These are phyloP conservation scores for Marasmius oreades DNA, from an alignment of 1,284 basidiomycete species.

Conservation along the genomic window DNA sequence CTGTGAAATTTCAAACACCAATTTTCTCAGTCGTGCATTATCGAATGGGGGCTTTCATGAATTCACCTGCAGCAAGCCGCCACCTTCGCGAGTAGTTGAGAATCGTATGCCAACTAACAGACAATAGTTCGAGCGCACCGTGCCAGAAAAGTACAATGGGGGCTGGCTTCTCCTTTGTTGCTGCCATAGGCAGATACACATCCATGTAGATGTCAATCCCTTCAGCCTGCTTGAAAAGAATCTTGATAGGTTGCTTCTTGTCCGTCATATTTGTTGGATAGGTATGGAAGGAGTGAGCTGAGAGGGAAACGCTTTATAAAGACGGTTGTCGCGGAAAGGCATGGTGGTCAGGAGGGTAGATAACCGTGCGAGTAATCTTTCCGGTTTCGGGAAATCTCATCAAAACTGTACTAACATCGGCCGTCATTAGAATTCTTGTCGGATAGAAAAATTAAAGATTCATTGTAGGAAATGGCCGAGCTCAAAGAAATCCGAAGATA, in stretches of 20 bases:
- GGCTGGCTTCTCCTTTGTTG: constrained; percentile 24
- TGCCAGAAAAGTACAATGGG: constrained; percentile 37
- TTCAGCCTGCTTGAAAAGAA: constrained; percentile 28
- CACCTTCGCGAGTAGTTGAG: constrained; percentile 14
- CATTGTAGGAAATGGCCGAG: too few relatives aligned
- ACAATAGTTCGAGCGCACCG: constrained; percentile 20
- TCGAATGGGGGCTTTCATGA: not conserved
- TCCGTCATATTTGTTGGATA: not conserved
- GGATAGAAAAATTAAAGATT: too few relatives aligned
- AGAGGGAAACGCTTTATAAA: not conserved
- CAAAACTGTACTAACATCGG: too few relatives aligned
- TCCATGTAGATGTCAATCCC: constrained; percentile 32
- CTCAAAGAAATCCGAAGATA: too few relatives aligned
- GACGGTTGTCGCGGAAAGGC: too few relatives aligned
- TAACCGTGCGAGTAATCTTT: too few relatives aligned
- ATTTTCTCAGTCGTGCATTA: not conserved
- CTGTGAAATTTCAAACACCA: constrained; percentile 16
- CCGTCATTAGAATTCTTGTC: too few relatives aligned
- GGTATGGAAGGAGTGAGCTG: constrained; percentile 2
- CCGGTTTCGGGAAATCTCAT: too few relatives aligned
- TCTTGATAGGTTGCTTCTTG: constrained; percentile 23
- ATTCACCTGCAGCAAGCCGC: constrained; percentile 24
- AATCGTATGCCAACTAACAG: not conserved
- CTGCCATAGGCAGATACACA: constrained; percentile 29
- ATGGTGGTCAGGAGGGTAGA: too few relatives aligned